Conservation (phyloP, 306 rosid species). For the cucumber (Cucumis sativus) region Cucumber_9930_V3 NC_026655.2:14843501-14844000, state of each 20-base stretch:
- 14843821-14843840: neutral
- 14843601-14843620: neutral
- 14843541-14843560: neutral
- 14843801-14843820: neutral
- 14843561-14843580: neutral
- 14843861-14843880: conserved; percentile 53
- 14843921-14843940: conserved; percentile 76
- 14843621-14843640: neutral
- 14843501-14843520: neutral
- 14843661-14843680: neutral
- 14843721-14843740: neutral
- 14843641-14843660: neutral
- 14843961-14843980: conserved; percentile 30
- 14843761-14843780: neutral
- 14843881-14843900: conserved; percentile 32
- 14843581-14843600: neutral
- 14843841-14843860: conserved; percentile 19
- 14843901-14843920: conserved; percentile 37
- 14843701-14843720: neutral
- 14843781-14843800: no score
- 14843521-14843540: neutral
- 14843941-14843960: conserved; percentile 53
- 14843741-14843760: neutral
- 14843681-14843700: neutral
- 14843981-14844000: conserved; percentile 11